These are phyloP conservation scores for Claviceps sorghi DNA, from an alignment of 2,329 filamentous ascomycete species.

Conservation along the genomic window DNA sequence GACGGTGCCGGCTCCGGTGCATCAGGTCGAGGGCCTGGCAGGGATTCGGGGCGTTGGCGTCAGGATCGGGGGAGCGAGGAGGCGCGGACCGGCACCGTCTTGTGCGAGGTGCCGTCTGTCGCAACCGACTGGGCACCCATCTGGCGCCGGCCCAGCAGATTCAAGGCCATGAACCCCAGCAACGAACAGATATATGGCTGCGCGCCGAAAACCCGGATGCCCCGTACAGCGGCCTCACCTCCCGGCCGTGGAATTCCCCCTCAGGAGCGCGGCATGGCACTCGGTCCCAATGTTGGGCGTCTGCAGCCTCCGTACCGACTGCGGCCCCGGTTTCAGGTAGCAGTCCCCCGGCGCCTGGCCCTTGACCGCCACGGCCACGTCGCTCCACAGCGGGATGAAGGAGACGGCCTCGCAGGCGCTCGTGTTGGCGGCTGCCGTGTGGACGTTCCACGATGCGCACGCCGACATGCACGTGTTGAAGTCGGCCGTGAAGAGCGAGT, in stretches of 20 bases:
- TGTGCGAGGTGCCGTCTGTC: too few species aligned
- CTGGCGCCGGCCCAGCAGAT: too few species aligned
- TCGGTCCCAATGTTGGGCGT: slow-evolving; percentile 3
- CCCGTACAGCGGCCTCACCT: neutral
- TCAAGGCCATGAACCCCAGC: neutral
- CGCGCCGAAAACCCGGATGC: too few species aligned
- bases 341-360: slow-evolving; percentile 4
- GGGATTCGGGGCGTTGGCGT: too few species aligned
- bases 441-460: slow-evolving; percentile 23
- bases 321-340: slow-evolving; percentile 5
- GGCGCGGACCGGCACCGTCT: too few species aligned
- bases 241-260: neutral
- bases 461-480: slow-evolving; percentile 33
- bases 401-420: slow-evolving; percentile 8
- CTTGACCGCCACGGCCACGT: neutral
- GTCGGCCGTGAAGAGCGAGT: slow-evolving; percentile 27
- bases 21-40: too few species aligned
- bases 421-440: slow-evolving; percentile 2
- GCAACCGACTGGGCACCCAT: too few species aligned
- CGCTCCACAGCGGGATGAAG: slow-evolving; percentile 8
- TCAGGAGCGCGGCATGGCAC: neutral
- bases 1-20: too few species aligned
- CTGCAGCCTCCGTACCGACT: neutral
- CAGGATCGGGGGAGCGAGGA: too few species aligned
- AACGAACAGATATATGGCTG: too few species aligned